A percentile compares a stretch with the other conserved stretches of the same genome.
phyloP scores from a whole-genome alignment of 2,329 filamentous ascomycete genomes.

The Stachybotrys echinatus region DNA sequence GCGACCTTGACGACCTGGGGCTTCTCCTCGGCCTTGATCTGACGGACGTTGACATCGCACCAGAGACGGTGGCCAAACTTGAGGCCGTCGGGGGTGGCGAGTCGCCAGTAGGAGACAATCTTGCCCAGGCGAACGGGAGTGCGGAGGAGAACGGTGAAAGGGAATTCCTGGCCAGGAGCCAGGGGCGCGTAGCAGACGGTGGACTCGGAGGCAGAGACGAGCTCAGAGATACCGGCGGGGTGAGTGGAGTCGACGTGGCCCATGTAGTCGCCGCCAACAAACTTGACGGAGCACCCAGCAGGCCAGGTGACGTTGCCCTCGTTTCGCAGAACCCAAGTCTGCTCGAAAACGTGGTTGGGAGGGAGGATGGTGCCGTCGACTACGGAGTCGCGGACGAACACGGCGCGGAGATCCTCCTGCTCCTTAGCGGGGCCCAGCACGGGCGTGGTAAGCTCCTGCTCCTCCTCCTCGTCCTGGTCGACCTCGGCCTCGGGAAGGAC shows the following conservation, averaged over 20 bases:
- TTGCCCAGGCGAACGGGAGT: conserved; percentile 72
- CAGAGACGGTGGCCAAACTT: conserved; percentile 92
- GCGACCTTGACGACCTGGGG: conserved; percentile 4
- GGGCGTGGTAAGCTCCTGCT: conserved; percentile 4
- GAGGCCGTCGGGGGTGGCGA: conserved; percentile 73
- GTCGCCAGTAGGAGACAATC: conserved; percentile 92
- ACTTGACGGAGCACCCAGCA: conserved; percentile 82
- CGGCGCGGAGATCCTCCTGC: conserved; percentile 36
- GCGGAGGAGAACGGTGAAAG: conserved; percentile 82
- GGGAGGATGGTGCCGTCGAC: conserved; percentile 69
- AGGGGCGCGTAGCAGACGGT: conserved; percentile 68
- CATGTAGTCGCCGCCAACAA: conserved; percentile 95
- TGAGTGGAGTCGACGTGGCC: conserved; percentile 78
- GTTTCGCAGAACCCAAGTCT: conserved; percentile 90
- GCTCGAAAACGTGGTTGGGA: conserved; percentile 71
- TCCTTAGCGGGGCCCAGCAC: conserved; percentile 5
- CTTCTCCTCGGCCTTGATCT: conserved; percentile 25
- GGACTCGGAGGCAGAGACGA: conserved; percentile 76
- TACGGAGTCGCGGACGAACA: conserved; percentile 75
- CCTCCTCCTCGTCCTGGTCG: conserved; percentile 12
- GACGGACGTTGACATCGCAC: conserved; percentile 78
- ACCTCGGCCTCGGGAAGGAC: conserved; percentile 4
- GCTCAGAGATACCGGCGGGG: conserved; percentile 71
- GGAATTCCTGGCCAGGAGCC: conserved; percentile 65
- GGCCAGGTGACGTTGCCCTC: conserved; percentile 78